A percentile compares a stretch with the other conserved stretches of the same genome.
phyloP scores from a whole-genome alignment of 148 eudicot genomes.

The Agrostemma githago region DNA sequence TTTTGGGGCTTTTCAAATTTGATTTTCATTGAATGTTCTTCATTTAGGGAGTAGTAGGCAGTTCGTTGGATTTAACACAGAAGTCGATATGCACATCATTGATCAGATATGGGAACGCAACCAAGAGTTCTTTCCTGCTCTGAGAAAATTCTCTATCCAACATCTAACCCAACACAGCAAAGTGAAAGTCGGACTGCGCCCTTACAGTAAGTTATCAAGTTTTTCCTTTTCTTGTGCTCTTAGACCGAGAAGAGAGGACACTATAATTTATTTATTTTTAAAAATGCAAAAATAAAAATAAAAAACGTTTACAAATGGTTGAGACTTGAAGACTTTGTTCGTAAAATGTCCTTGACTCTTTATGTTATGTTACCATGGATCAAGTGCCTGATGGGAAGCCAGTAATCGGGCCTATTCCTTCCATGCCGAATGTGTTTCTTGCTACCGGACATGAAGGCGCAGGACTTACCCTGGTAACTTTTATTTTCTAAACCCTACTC shows the following conservation, averaged over 20 bases:
- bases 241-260: background rate
- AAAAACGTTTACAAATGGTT: background rate
- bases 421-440: slow-evolving; percentile 23
- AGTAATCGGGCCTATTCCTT: slow-evolving; percentile 21
- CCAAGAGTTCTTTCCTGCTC: slow-evolving; percentile 59
- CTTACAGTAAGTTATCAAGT: slow-evolving; percentile 63
- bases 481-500: background rate
- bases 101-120: slow-evolving; percentile 63
- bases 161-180: slow-evolving; percentile 38
- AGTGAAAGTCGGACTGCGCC: slow-evolving; percentile 74
- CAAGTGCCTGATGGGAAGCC: slow-evolving; percentile 29
- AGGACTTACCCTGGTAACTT: slow-evolving; percentile 25
- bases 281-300: too few relatives aligned
- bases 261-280: too few relatives aligned
- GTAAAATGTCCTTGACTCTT: slow-evolving; percentile 1
- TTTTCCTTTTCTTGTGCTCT: background rate
- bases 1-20: background rate
- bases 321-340: background rate
- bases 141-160: slow-evolving; percentile 42
- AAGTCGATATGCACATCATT: slow-evolving; percentile 49
- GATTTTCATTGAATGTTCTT: background rate
- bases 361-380: slow-evolving; percentile 1
- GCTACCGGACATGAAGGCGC: slow-evolving; percentile 28
- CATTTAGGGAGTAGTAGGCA: slow-evolving; percentile 77
- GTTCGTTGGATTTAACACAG: slow-evolving; percentile 63